Base-by-base conservation (phyloP, 2,329 filamentous ascomycete species). In the Clarireedia homoeocarpa region DNA sequence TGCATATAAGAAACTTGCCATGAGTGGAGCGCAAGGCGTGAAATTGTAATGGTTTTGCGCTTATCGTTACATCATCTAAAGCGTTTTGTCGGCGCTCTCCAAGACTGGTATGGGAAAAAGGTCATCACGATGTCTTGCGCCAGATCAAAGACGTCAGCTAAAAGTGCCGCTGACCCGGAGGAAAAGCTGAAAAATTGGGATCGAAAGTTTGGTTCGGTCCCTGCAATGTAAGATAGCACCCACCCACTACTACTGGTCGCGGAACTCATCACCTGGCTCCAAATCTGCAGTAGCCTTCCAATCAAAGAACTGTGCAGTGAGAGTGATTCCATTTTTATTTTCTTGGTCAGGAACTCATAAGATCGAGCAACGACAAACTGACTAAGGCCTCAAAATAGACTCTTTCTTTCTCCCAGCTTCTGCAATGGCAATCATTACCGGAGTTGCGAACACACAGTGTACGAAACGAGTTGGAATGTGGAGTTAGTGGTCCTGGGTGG, bases 141-240 rank as follows among this genome's bases (percentile, higher is more conserved):
- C 23, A 15, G 27, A 48, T 30, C 30, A 34, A 17, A 53, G 14
- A 20, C 24, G 27, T 36, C 20, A 20, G 9, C 14, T 17, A 15
- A 55, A 48, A 55, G 46, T 50, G 45, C 46, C 52, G 46, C 46
- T 36, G 52, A 50, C 46, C 52, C 46, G 52, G 24, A 24, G 51
- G 26, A 10, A 42, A 42, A 34, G 34, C 15, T 40, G 44, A 30
- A 48, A 34, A 34, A 36, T 24, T 50, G 46, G 17, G n/a, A 20
- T 46, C 23, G 20, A 46, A 46, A 46, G 23, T 46, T 46, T 46
- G 42, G 42, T 46, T 24, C 26, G n/a, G 23, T 36, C 40, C 45
- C 38, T 55, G 53, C n/a, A 40, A 50, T 24, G 27, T 20, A 23
- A 50, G 30, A 54, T 46, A 42, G 52, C 24, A 53, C 23, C 46